These are phyloP conservation scores for Zygosaccharomyces lentus DNA, from an alignment of 805 yeast species.

Conservation along the genomic window DNA sequence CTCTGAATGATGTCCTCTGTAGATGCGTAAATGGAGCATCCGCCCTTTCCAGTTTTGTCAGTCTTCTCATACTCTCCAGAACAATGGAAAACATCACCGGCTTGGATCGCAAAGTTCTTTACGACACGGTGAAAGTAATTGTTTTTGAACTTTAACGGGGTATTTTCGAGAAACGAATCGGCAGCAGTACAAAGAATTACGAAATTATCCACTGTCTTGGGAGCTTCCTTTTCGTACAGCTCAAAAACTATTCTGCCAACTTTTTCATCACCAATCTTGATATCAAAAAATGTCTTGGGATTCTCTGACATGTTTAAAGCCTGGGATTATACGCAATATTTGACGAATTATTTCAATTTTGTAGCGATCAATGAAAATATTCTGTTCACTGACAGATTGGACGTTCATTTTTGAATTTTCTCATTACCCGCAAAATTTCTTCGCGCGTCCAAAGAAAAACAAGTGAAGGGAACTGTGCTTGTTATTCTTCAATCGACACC, in stretches of 20 bases:
- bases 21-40: slow-evolving; percentile 41
- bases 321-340: not conserved
- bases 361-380: not conserved
- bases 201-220: slow-evolving; percentile 52
- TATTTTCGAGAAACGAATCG: slow-evolving; percentile 20
- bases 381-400: not conserved
- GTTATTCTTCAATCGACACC: not conserved
- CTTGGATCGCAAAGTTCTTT: slow-evolving; percentile 67
- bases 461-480: not conserved
- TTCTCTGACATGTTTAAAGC: slow-evolving; percentile 1
- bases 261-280: slow-evolving; percentile 39
- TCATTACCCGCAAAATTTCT: slow-evolving; percentile 2
- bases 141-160: slow-evolving; percentile 37
- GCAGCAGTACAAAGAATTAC: slow-evolving; percentile 42
- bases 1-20: slow-evolving; percentile 19
- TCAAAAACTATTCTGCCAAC: slow-evolving; percentile 62
- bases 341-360: not conserved
- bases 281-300: slow-evolving; percentile 44
- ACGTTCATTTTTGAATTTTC: not conserved
- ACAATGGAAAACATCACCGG: slow-evolving; percentile 54
- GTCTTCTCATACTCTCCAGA: slow-evolving; percentile 23
- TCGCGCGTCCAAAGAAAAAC: not conserved
- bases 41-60: slow-evolving; percentile 41
- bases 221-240: slow-evolving; percentile 48
- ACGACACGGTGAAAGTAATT: slow-evolving; percentile 59